A percentile compares a stretch with the other conserved stretches of the same genome.
These are phyloP conservation scores for Suhomyces xylopsoci DNA, from an alignment of 805 yeast species.

Conservation along the genomic window DNA sequence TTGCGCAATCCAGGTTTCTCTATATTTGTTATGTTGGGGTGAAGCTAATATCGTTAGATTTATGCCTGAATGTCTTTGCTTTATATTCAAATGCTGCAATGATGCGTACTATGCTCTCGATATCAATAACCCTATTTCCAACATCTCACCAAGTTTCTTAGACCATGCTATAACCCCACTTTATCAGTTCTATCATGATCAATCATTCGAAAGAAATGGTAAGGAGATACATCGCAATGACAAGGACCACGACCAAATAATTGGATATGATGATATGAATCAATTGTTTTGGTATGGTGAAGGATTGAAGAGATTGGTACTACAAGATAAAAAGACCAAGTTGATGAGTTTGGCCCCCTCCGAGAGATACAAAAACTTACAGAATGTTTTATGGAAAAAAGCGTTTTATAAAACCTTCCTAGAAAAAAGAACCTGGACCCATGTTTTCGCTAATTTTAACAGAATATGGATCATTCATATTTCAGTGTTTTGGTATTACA, in stretches of 20 bases:
- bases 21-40: conserved; percentile 82
- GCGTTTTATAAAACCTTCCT: conserved; percentile 72
- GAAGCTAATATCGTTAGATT: conserved; percentile 84
- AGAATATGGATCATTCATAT: conserved; percentile 78
- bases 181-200: conserved; percentile 57
- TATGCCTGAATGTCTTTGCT: conserved; percentile 87
- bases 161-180: conserved; percentile 75
- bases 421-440: conserved; percentile 77
- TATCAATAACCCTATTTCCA: conserved; percentile 25
- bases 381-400: conserved; percentile 60
- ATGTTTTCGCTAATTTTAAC: conserved; percentile 67
- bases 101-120: conserved; percentile 57
- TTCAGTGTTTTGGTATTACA: conserved; percentile 74
- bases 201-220: conserved; percentile 48
- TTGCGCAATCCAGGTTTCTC: conserved; percentile 58
- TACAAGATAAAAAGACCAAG: conserved; percentile 41
- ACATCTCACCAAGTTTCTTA: conserved; percentile 43
- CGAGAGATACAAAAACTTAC: conserved; percentile 55
- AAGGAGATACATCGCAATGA: conserved; percentile 43
- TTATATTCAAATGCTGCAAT: conserved; percentile 76
- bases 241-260: conserved; percentile 62
- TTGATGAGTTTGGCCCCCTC: conserved; percentile 53
- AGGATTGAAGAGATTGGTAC: conserved; percentile 57
- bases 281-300: conserved; percentile 82
- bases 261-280: conserved; percentile 89